Evolutionary conservation across 345 rosid genomes (phyloP).

Genomic region (Gossypium anomalum): DNA sequence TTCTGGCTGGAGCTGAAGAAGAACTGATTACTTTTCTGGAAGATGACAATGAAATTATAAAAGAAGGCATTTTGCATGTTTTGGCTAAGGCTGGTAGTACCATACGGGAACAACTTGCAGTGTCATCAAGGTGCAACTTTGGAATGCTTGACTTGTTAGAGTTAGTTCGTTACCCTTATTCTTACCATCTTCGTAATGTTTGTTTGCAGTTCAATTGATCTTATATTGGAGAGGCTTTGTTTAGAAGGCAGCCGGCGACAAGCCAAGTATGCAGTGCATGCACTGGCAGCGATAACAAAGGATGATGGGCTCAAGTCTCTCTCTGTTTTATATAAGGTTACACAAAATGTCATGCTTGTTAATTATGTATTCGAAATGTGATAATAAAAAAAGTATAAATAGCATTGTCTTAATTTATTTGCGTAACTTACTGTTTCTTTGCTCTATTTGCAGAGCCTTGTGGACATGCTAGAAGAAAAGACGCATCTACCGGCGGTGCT

Average conservation of each 20-base stretch:
- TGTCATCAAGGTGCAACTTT: constrained; percentile 60
- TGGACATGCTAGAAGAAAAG: constrained; percentile 89
- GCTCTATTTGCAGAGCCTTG: constrained; percentile 70
- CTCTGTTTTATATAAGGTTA: constrained; percentile 92
- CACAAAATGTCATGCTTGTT: constrained; percentile 1
- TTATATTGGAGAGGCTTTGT: constrained; percentile 84
- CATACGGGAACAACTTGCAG: constrained; percentile 83
- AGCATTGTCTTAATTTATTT: constrained; percentile 1
- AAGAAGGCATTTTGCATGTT: constrained; percentile 86
- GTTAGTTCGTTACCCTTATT: constrained; percentile 18
- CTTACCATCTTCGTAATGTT: constrained; percentile 28
- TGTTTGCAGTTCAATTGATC: constrained; percentile 78
- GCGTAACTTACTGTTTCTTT: constrained; percentile 25
- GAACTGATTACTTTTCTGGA: constrained; percentile 69
- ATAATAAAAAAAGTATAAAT: background rate
- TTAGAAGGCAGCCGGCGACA: constrained; percentile 92
- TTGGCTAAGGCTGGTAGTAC: constrained; percentile 97
- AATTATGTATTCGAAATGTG: constrained; percentile 2
- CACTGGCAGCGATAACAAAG: constrained; percentile 92
- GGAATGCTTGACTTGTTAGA: constrained; percentile 14
- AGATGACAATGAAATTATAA: constrained; percentile 79
- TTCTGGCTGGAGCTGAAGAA: constrained; percentile 79
- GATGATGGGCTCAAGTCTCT: constrained; percentile 96
- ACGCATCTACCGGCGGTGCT: constrained; percentile 85
- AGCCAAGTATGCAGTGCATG: constrained; percentile 97